Base-by-base conservation (phyloP, 164 flowering plant genomes). In the Paratinospora sagittata region DNA sequence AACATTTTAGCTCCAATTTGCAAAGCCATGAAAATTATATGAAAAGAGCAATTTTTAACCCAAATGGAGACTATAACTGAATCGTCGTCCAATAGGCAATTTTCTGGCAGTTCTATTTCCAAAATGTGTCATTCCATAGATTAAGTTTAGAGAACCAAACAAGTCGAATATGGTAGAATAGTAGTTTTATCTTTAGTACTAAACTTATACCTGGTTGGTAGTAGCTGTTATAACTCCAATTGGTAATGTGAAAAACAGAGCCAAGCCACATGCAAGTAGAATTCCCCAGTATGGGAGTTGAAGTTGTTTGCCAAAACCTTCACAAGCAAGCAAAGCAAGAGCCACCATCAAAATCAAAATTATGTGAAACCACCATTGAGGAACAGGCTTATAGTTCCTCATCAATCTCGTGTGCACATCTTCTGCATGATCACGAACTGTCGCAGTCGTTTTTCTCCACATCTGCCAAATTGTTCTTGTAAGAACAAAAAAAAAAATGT, bases 221-320 rank as follows among this genome's bases (percentile, higher is more conserved):
- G 98, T 90, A 55, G 97, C 94, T 58, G 76, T 74, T 27, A 93
- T 89, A 0, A 91, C 70, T 0, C 96, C 94, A 52, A 89, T 74
- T 11, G 98, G 98, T 6, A 93, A 71, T 11, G 97, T 93, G 84
- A 93, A 88, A 27, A 83, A 61, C 0, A 86, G 36, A 0, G 97
- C 91, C 37, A 91, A 52, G 11, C 30, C 78, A 63, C 87, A 82
- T 12, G 97, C 90, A 27, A 91, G 52, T 8, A 89, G 14, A 52
- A 93, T 37, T 8, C 98, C 98, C 98, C 98, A 91, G 81, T 87
- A 91, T 4, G 96, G 97, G 13, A 93, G 93, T 45, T 93, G 97
- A 17, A 91, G 79, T 69, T 91, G 91, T 49, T 78, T 79, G 34
- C 70, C 78, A 57, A 89, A 91, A n/a, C 92, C 94, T 77, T 86